These are phyloP conservation scores for Hypoxylon fragiforme DNA, from an alignment of 495 filamentous ascomycete genomes.

Conservation along the genomic window DNA sequence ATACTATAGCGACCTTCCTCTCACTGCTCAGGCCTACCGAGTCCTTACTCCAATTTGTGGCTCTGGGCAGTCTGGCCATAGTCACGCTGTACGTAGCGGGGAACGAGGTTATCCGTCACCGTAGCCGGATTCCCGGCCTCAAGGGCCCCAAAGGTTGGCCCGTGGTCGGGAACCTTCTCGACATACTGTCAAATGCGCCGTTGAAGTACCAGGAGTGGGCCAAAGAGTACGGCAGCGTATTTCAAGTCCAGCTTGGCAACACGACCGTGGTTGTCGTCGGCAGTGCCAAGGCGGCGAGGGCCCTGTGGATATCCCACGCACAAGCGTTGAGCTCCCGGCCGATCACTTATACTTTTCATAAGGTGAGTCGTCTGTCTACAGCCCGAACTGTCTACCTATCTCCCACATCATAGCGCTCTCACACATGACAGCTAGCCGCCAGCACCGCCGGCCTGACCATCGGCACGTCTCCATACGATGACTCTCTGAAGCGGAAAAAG, in stretches of 20 bases:
- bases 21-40: background rate
- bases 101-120: conserved; percentile 57
- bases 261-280: conserved; percentile 64
- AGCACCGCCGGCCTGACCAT: conserved; percentile 68
- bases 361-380: too few relatives aligned
- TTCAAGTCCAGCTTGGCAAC: conserved; percentile 68
- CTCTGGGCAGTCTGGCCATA: conserved; percentile 11
- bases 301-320: conserved; percentile 60
- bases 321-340: conserved; percentile 61
- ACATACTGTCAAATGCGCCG: conserved; percentile 62
- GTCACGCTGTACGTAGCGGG: conserved; percentile 47
- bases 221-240: conserved; percentile 60
- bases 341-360: conserved; percentile 68
- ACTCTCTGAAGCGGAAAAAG: conserved; percentile 63
- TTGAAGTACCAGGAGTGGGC: conserved; percentile 64
- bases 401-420: conserved; percentile 1
- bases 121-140: conserved; percentile 55
- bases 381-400: background rate
- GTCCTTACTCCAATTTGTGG: conserved; percentile 1
- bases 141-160: conserved; percentile 60
- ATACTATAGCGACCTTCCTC: too few relatives aligned
- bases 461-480: conserved; percentile 65
- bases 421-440: conserved; percentile 54
- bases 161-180: conserved; percentile 64
- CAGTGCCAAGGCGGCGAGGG: conserved; percentile 58